Base-by-base conservation (phyloP, 2,329 filamentous ascomycete species). In the Fusarium nematophilum region DNA sequence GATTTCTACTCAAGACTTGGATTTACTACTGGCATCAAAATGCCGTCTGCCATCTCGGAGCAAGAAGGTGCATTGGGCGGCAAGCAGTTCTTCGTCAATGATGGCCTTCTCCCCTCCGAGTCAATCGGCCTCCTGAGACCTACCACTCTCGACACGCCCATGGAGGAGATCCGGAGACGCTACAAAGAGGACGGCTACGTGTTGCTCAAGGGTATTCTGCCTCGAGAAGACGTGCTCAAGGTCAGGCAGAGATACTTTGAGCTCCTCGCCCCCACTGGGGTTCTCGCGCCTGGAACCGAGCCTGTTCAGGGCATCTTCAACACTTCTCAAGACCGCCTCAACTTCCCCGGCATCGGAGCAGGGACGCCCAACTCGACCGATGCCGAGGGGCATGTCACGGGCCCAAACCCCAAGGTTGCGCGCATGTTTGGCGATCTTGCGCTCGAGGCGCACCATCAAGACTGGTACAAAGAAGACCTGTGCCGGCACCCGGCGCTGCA, bases 141-240 rank as follows among this genome's bases (percentile, higher is more conserved):
- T n/a, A n/a, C n/a, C n/a, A n/a, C n/a, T n/a, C n/a, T n/a, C n/a
- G n/a, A n/a, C n/a, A n/a, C n/a, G n/a, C 79, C 83, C 0, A 53
- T 84, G 7, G 75, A 81, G 30, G 79, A 83, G 34, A 73, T 85
- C 2, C 76, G 76, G n/a, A 64, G 68, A 5, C 77, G 61, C 2
- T 69, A 66, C 47, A 23, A 21, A 5, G 34, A 14, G 4, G 78
- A 86, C 38, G 83, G 83, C 17, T 86, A 86, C 59, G 68, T 87
- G 21, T 83, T 83, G 48, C 49, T 87, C 3, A 86, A 86, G 60
- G 78, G 79, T 1, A 68, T 87, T 0, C 70, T 87, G 3, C 84
- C 84, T 0, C 79, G 79, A 3, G 70, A 75, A 3, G 82, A 86
- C 47, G 83, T 86, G 1, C 75, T 86, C 8, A 73, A 76, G 29